phyloP scores from a whole-genome alignment of 2,329 filamentous ascomycete genomes.

The Apiospora phragmitis region DNA sequence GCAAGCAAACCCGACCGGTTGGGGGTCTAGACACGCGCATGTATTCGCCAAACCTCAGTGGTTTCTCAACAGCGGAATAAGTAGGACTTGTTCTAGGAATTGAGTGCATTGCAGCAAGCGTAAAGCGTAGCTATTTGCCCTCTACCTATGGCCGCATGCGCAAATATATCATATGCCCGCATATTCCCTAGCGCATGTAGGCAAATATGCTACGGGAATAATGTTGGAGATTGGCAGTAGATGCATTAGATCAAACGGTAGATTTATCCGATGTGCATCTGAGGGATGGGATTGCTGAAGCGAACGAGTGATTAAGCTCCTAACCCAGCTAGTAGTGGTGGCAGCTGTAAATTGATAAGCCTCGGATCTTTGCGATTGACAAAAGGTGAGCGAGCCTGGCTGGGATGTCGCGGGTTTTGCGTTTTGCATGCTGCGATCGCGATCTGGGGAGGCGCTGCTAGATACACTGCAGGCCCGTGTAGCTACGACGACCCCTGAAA shows the following conservation, averaged over 20 bases:
- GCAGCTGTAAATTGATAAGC: not conserved
- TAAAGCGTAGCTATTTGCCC: not conserved
- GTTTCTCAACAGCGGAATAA: not conserved
- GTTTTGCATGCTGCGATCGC: not conserved
- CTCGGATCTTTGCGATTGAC: conserved; percentile 4
- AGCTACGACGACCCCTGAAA: not conserved
- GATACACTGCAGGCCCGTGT: not conserved
- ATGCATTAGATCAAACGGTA: not conserved
- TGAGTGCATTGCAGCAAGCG: not conserved
- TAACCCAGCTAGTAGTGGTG: not conserved
- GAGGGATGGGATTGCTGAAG: not conserved
- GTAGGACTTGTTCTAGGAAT: not conserved
- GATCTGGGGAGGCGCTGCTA: conserved; percentile 1
- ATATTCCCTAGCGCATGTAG: not conserved
- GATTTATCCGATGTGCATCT: not conserved
- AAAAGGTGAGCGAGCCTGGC: not conserved
- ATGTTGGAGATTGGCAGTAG: too few species aligned
- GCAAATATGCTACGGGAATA: not conserved
- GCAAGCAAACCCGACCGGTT: not conserved
- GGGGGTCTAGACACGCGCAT: not conserved
- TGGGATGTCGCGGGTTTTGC: not conserved
- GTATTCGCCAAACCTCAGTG: not conserved
- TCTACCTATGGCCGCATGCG: too few species aligned
- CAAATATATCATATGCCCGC: not conserved
- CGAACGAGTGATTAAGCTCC: not conserved